Conservation (phyloP, 257 asterid genomes). For the Solanum tarijense region DNA sequence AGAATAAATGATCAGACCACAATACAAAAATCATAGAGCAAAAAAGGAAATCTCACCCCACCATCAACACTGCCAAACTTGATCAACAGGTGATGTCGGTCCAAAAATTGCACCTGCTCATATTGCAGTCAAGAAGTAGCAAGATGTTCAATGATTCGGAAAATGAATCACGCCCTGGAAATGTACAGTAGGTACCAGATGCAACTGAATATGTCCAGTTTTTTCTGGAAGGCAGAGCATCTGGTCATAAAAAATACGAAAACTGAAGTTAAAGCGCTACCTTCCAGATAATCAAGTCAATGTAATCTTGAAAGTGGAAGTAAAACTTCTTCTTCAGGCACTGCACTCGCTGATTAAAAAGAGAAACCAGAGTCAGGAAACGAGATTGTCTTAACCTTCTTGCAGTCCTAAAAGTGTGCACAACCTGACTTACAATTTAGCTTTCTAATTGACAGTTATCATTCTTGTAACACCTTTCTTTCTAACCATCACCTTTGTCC, state of each 20-base stretch:
- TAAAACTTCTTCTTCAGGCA: constrained; percentile 94
- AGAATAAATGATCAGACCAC: background rate
- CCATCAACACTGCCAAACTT: constrained; percentile 98
- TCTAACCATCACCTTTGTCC: background rate
- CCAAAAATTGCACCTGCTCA: constrained; percentile 86
- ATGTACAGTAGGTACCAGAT: background rate
- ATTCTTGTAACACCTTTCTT: background rate
- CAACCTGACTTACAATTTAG: background rate
- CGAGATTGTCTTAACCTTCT: background rate
- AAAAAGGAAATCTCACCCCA: constrained; percentile 57
- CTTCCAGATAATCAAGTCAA: constrained; percentile 93
- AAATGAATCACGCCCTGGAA: background rate
- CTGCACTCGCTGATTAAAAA: constrained; percentile 71
- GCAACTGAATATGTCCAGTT: background rate
- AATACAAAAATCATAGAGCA: constrained; percentile 5
- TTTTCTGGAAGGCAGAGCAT: constrained; percentile 1
- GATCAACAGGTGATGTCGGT: constrained; percentile 80
- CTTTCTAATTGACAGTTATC: background rate
- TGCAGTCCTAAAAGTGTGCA: background rate
- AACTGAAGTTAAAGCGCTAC: constrained; percentile 19
- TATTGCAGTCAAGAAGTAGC: background rate
- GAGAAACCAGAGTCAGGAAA: constrained; percentile 5
- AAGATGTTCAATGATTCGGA: background rate
- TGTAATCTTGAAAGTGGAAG: constrained; percentile 94
- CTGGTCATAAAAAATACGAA: background rate